Conservation (phyloP, 495 filamentous ascomycete genomes). For the Xylaria castorea region DNA sequence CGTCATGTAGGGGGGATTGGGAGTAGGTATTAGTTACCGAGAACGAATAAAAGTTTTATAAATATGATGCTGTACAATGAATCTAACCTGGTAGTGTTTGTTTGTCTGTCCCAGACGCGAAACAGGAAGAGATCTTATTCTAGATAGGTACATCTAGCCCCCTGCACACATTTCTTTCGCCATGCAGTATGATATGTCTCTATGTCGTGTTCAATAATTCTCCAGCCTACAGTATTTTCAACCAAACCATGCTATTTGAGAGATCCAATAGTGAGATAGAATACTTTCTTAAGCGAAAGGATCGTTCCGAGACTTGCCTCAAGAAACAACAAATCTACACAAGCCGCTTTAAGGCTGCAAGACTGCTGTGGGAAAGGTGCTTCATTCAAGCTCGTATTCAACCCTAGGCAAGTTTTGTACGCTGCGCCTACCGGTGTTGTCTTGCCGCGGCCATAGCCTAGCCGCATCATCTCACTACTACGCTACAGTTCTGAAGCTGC, state of each 20-base stretch:
- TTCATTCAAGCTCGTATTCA: not conserved
- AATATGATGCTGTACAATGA: not conserved
- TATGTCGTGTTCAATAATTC: not conserved
- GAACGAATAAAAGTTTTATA: not conserved
- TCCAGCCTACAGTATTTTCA: not conserved
- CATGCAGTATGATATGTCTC: not conserved
- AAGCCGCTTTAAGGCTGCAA: not conserved
- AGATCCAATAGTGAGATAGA: not conserved
- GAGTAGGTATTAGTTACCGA: not conserved
- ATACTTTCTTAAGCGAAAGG: not conserved
- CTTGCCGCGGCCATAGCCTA: not conserved
- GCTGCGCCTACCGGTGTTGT: not conserved
- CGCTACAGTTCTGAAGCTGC: not conserved
- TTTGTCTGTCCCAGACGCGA: not conserved
- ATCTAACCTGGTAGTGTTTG: not conserved
- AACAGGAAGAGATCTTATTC: not conserved
- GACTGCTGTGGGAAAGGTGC: not conserved
- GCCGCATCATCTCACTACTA: not conserved
- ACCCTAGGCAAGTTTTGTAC: not conserved
- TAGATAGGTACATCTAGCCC: not conserved
- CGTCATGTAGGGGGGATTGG: not conserved
- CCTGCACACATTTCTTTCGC: not conserved
- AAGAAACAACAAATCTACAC: not conserved
- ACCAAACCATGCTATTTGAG: not conserved
- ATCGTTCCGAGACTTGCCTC: constrained; percentile 6